Base-by-base conservation (phyloP, 805 yeast genomes). In the Saccharomycopsis javanensis region DNA sequence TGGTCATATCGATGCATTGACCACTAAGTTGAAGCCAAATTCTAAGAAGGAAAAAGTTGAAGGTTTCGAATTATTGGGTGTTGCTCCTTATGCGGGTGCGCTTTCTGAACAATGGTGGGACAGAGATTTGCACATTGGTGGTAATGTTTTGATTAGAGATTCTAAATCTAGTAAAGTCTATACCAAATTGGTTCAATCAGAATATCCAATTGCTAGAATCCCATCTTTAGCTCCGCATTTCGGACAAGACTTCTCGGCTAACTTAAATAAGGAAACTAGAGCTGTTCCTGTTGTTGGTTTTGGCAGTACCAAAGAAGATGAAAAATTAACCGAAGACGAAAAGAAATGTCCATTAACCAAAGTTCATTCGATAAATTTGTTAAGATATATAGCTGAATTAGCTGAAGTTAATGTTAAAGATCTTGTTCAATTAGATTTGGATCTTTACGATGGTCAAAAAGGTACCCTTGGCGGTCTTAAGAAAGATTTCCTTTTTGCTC, bases 161-260 rank as follows among this genome's bases (percentile, higher is more conserved):
- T 65, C 67, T 18, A 53, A 59, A 28, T 60, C 65, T 45, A 72
- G 73, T 3, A 68, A 69, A 55, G 69, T 81, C 54, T 67, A 64
- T 7, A 68, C 78, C 6, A 73, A 71, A 57, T 67, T 82, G 64
- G 77, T 83, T 37, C 78, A 78, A 66, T 80, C 85, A 4, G 71
- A 85, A 1, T 77, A 75, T 62, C 88, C 88, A 61, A 78, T 88
- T 64, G 96, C 91, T 13, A 82, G 82, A 64, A 85, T 88, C 55
- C 95, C 96, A 4, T 79, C 92, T 1, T 75, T 89, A 66, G 96
- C 96, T 5, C 91, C 91, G 3, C 96, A 88, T 72, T 89, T 88
- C 68, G 96, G 96, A 51, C 72, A 74, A 1, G 83, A 83, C 5
- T 76, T 89, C 1, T 65, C 70, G 25, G 85, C 85, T 7, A 91